phyloP scores from a whole-genome alignment of 148 eudicot genomes.

The Vaccinium vitisidaea region DNA sequence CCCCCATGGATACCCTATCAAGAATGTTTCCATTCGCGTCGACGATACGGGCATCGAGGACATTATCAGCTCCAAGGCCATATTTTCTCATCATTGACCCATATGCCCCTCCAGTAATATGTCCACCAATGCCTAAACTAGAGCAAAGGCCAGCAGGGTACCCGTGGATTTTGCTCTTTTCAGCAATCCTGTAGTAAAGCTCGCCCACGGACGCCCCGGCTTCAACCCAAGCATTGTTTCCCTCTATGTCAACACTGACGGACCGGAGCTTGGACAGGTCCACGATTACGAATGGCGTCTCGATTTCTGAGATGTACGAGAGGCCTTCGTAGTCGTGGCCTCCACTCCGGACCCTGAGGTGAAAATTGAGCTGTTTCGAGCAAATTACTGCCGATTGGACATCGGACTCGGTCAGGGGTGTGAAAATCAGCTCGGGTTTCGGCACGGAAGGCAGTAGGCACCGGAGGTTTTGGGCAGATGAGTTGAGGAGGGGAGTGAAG shows the following conservation, averaged over 20 bases:
- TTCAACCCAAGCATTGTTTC: neutral
- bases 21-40: neutral
- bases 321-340: conserved; percentile 12
- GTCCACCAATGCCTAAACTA: conserved; percentile 1
- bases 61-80: neutral
- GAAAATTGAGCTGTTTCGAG: neutral
- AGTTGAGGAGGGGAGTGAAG: neutral
- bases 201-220: neutral
- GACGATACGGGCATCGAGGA: neutral
- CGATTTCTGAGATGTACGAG: neutral
- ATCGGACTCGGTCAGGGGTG: neutral
- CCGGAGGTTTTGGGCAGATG: conserved; percentile 10
- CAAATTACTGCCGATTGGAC: neutral
- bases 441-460: neutral
- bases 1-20: conserved; percentile 6
- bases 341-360: neutral
- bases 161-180: neutral
- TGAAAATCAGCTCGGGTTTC: neutral
- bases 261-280: neutral
- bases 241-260: neutral
- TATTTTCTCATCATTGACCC: conserved; percentile 10
- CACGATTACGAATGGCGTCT: neutral
- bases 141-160: conserved; percentile 2
- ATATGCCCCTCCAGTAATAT: neutral
- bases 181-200: neutral